Percentiles rank a stretch among this genome's conserved stretches.
These are phyloP conservation scores for Hyaloperonospora arabidopsidis DNA, from an alignment of 352 stramenopile genomes.

Conservation along the genomic window DNA sequence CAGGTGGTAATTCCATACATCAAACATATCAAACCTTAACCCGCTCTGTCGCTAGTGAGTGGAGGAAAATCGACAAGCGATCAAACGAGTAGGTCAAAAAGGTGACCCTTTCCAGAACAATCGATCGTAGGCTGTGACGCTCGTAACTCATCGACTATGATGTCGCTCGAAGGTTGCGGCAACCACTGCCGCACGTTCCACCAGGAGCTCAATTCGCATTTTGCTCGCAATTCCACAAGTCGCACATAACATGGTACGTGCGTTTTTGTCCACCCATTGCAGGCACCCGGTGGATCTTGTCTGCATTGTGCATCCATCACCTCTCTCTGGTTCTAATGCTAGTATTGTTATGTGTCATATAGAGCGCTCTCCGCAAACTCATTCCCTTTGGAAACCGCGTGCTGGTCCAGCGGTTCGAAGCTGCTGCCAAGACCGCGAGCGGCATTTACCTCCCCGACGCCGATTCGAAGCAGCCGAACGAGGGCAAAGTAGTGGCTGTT, in stretches of 20 bases:
- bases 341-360: neutral
- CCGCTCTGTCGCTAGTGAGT: no score
- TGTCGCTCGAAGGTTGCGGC: conserved; percentile 1
- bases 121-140: neutral
- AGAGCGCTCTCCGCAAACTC: conserved; percentile 78
- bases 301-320: neutral
- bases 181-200: neutral
- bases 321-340: neutral
- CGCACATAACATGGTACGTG: neutral
- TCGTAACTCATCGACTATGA: neutral
- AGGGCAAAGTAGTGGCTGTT: conserved; percentile 91
- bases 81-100: no score
- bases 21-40: no score
- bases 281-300: neutral
- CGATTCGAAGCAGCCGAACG: conserved; percentile 89
- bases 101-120: neutral
- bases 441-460: conserved; percentile 93
- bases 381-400: conserved; percentile 93
- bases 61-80: no score
- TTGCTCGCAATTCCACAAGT: neutral
- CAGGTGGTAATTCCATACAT: no score
- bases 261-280: no score
- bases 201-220: neutral
- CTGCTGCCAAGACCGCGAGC: conserved; percentile 87
- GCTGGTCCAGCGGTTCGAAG: conserved; percentile 89